Percentiles rank a stretch among this genome's conserved stretches.
phyloP scores from a whole-genome alignment of 2,329 filamentous ascomycete genomes.

The Chalara sp. region DNA sequence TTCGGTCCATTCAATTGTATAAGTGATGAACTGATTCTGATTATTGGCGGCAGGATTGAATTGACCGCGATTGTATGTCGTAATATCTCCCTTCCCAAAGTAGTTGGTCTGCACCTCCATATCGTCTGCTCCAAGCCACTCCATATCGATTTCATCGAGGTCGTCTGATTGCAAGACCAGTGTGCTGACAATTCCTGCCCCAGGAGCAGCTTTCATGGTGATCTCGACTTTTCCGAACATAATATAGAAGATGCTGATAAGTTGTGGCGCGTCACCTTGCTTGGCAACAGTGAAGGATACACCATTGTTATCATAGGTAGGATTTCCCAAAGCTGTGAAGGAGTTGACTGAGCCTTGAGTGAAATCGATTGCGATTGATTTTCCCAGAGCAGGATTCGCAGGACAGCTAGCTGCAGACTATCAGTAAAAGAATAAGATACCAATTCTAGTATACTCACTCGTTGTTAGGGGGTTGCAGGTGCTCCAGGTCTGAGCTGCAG shows the following conservation, averaged over 20 bases:
- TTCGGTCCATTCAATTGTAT: slow-evolving; percentile 86
- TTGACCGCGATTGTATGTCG: slow-evolving; percentile 78
- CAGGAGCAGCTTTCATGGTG: slow-evolving; percentile 77
- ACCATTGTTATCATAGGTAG: slow-evolving; percentile 70
- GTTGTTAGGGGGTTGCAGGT: slow-evolving; percentile 45
- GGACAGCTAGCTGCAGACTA: slow-evolving; percentile 51
- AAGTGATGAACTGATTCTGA: slow-evolving; percentile 74
- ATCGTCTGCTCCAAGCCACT: slow-evolving; percentile 80
- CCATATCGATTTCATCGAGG: slow-evolving; percentile 94
- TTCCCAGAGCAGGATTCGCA: slow-evolving; percentile 72
- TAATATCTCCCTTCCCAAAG: slow-evolving; percentile 87
- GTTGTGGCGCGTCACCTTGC: slow-evolving; percentile 77
- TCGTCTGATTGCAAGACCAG: slow-evolving; percentile 85
- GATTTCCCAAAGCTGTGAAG: slow-evolving; percentile 64
- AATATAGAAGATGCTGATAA: slow-evolving; percentile 92
- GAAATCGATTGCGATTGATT: slow-evolving; percentile 80
- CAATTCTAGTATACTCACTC: slow-evolving; percentile 21
- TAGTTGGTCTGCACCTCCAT: slow-evolving; percentile 91
- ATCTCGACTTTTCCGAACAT: slow-evolving; percentile 95
- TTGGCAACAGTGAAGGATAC: slow-evolving; percentile 73
- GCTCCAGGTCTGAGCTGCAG: slow-evolving; percentile 44
- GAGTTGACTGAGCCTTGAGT: slow-evolving; percentile 69
- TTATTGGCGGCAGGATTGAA: slow-evolving; percentile 65
- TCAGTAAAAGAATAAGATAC: slow-evolving; percentile 8
- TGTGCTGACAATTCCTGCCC: slow-evolving; percentile 87